Base-by-base conservation (phyloP, 495 filamentous ascomycete species). In the Penicillium simplicissimum region DNA sequence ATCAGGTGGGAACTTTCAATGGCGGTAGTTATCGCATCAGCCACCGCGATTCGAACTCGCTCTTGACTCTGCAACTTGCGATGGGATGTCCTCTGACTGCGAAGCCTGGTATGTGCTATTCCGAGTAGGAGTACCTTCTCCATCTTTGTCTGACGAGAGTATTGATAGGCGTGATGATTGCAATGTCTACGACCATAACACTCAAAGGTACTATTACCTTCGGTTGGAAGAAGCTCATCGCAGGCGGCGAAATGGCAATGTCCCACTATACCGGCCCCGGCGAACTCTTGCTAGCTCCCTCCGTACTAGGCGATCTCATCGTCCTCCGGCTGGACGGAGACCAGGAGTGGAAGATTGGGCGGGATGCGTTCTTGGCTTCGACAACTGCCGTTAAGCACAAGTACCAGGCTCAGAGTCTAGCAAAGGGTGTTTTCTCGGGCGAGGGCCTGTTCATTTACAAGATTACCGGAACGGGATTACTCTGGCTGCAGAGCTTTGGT, bases 1-100 rank as follows among this genome's bases (percentile, higher is more conserved):
- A 98, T 73, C 91, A 95, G 55, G 81, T 93, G 13, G 95, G 95
- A 3, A 96, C 89, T 0, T 98, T 98, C 81, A 97, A 98, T 76
- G 95, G 95, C 11, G 95, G 95, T 9, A 92, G 87, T 63, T 98
- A 94, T 70, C 81, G 96, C 21, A 91, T 98, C 73, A 95, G 91
- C 65, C 95, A 98, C 68, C 83, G 95, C 8, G 93, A 98, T 68
- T 87, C 84, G 43, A 98, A 98, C 70, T 91, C 91, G 0, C 84
- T 98, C 42, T 66, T 97, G 48, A 98, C 96, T 0, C 58, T 98
- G 3, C 93, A 97, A 69, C 73, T 98, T 14, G 94, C 95, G 3
- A 87, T 94, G 67, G 94, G 93, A 5, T 96, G 90, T 68, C 94
- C 95, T 0, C 67, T 98, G 47, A 81, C 80, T 15, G 91, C 87